Evolutionary conservation across 768 basidiomycete species (phyloP).

Genomic region (Botryobasidium botryosum): DNA sequence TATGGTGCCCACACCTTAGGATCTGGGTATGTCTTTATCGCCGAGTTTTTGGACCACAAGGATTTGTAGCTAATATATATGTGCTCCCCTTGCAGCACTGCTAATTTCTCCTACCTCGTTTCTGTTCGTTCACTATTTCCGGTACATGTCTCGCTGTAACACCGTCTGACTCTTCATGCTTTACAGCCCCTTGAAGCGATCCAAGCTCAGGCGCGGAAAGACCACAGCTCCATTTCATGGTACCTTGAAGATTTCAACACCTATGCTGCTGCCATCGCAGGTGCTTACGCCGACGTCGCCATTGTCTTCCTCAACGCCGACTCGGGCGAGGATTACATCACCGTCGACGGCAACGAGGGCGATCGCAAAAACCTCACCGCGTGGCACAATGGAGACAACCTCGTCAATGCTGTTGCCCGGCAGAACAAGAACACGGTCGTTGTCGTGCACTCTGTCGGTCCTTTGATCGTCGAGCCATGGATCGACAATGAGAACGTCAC

Average conservation of each 20-base stretch:
- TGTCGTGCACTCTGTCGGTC: slow-evolving; percentile 20
- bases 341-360: slow-evolving; percentile 62
- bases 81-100: not conserved
- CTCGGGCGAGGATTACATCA: slow-evolving; percentile 72
- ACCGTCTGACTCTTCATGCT: not conserved
- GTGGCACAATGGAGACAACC: slow-evolving; percentile 54
- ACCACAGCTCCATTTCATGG: slow-evolving; percentile 51
- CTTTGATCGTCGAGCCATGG: slow-evolving; percentile 19
- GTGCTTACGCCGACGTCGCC: slow-evolving; percentile 38
- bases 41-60: not conserved
- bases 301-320: slow-evolving; percentile 72
- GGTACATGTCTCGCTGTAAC: not conserved
- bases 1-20: too few species aligned
- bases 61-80: too few species aligned
- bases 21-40: too few species aligned
- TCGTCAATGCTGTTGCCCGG: slow-evolving; percentile 47
- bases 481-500: slow-evolving; percentile 25
- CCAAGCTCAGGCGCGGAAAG: slow-evolving; percentile 47
- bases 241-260: slow-evolving; percentile 55
- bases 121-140: slow-evolving; percentile 31
- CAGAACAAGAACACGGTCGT: slow-evolving; percentile 35
- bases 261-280: slow-evolving; percentile 29
- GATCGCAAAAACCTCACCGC: slow-evolving; percentile 55
- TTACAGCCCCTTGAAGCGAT: slow-evolving; percentile 59
- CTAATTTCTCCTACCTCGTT: slow-evolving; percentile 46